These are phyloP conservation scores for Neofusicoccum kwambonambiense DNA, from an alignment of 2,329 filamentous ascomycete genomes.

Conservation along the genomic window DNA sequence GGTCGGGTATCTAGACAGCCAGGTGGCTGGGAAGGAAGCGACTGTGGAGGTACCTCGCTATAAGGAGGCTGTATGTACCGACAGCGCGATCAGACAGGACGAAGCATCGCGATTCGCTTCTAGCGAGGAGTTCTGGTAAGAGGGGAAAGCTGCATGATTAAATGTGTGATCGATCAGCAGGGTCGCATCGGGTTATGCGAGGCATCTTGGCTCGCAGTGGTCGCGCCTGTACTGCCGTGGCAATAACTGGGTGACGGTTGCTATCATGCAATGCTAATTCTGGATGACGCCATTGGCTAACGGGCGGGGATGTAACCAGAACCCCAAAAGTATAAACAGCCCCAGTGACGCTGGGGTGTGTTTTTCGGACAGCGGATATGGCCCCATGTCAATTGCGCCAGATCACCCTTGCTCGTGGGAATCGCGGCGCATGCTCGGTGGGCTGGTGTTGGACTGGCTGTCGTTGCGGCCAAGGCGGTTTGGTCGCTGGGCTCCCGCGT, in stretches of 20 bases:
- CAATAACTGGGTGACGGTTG: not conserved
- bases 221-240: not conserved
- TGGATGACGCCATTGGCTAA: constrained; percentile 17
- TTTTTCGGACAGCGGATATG: not conserved
- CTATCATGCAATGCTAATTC: constrained; percentile 16
- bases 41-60: too few relatives aligned
- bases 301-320: constrained; percentile 3
- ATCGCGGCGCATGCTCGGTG: not conserved
- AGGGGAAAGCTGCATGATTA: not conserved
- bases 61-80: not conserved
- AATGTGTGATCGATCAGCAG: not conserved
- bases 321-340: not conserved
- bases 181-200: not conserved
- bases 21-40: too few relatives aligned
- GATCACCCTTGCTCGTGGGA: not conserved
- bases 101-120: not conserved
- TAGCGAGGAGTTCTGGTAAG: not conserved
- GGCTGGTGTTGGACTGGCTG: not conserved
- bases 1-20: not conserved
- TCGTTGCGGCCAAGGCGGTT: not conserved
- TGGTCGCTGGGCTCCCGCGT: not conserved
- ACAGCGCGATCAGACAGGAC: not conserved
- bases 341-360: not conserved
- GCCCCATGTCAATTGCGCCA: constrained; percentile 1
- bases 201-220: not conserved